These are phyloP conservation scores for Apophysomyces trapeziformis DNA, from an alignment of 371 early-diverging fungal species.

Conservation along the genomic window DNA sequence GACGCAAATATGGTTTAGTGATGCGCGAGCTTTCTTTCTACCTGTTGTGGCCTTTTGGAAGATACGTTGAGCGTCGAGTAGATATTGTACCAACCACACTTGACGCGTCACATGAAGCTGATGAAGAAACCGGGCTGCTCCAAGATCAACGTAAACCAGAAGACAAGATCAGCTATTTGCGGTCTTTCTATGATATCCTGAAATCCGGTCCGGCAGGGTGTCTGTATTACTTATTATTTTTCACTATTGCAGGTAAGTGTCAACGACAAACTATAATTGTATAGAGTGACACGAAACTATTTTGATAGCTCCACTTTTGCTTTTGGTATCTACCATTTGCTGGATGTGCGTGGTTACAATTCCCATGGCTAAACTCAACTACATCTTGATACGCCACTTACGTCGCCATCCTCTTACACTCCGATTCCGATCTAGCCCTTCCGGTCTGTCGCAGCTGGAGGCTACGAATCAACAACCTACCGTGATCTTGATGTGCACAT, in stretches of 20 bases:
- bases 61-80: slow-evolving; percentile 73
- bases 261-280: not conserved
- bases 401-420: slow-evolving; percentile 80
- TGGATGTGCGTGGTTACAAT: slow-evolving; percentile 89
- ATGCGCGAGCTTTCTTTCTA: slow-evolving; percentile 72
- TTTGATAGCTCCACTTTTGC: slow-evolving; percentile 72
- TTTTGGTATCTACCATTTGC: slow-evolving; percentile 75
- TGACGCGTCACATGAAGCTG: slow-evolving; percentile 15
- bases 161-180: slow-evolving; percentile 1
- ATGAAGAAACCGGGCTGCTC: slow-evolving; percentile 37
- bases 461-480: slow-evolving; percentile 46
- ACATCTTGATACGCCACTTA: slow-evolving; percentile 73
- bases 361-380: slow-evolving; percentile 93
- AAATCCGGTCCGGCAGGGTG: slow-evolving; percentile 61
- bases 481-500: slow-evolving; percentile 76
- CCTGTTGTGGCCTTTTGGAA: slow-evolving; percentile 93
- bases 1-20: slow-evolving; percentile 59
- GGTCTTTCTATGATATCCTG: slow-evolving; percentile 14
- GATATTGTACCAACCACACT: slow-evolving; percentile 29
- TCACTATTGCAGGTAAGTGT: slow-evolving; percentile 49
- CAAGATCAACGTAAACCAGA: slow-evolving; percentile 17
- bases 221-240: slow-evolving; percentile 61
- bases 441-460: slow-evolving; percentile 24
- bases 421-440: slow-evolving; percentile 66
- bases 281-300: not conserved